Evolutionary conservation across 345 rosid species (phyloP), one percentile per base, ranked within the genome.

Genomic region (Linum trigynum): DNA sequence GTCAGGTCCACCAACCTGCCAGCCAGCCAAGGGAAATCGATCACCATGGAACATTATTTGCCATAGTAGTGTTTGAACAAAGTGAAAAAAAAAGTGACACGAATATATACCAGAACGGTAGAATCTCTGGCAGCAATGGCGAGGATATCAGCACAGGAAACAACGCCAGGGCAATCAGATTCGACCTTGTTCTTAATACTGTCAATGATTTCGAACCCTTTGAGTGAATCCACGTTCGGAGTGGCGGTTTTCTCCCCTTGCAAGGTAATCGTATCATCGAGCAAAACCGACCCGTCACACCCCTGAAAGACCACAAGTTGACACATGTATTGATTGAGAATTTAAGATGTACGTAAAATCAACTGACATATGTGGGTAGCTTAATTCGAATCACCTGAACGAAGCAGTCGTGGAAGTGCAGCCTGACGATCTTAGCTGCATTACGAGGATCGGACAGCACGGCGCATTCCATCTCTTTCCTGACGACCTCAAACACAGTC

Each of bases 391-490:
- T 48, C 14, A 92, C 98, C 91, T 92, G 96, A 55, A 87, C 90
- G 63, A 92, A 90, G 72, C 97, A 92, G 62, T 90, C 97, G 7
- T 92, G 97, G 79, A 92, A 88, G 77, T 92, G 97, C 64, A 92
- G 64, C 39, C 91, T 84, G 5, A 86, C 62, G 3, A 85, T 6
- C 37, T 84, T 65, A 50, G 98, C 97, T 2, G 98, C 97, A 58
- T 83, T 92, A 7, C 96, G 86, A 3, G 96, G 97, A 78, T 92
- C 86, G 5, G 82, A 82, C 10, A 85, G 80, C 42, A 92, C 94
- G 3, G 85, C 90, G 62, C 97, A 92, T 69, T 90, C 97, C 90
- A 86, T 88, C 76, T 90, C 97, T 74, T 84, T 88, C 77, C 72
- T 83, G 56, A 94, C 74, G 61, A 88, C 79, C 32, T 90, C 86